Conservation (phyloP, 225 moss, liverwort and hornwort species). For the Rhytidiadelphus loreus region DNA sequence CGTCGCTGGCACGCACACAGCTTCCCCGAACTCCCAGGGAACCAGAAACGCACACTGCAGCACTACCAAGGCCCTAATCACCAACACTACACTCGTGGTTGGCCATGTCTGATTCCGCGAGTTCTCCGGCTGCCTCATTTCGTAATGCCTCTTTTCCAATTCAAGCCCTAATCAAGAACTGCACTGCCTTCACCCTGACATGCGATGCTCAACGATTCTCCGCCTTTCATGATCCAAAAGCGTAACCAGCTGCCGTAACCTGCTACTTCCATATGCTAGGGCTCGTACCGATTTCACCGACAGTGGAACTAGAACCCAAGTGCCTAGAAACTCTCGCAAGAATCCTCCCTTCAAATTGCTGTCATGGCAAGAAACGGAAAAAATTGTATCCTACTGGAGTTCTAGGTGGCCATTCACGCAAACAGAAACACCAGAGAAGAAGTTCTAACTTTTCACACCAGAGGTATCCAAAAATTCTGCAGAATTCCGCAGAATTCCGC, state of each 20-base stretch:
- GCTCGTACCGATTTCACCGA: neutral
- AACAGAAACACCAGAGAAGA: neutral
- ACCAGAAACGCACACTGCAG: neutral
- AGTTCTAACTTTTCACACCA: neutral
- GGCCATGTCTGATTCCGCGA: neutral
- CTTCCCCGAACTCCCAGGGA: constrained; percentile 3
- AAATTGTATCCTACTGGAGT: neutral
- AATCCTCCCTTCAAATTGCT: neutral
- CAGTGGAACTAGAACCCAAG: neutral
- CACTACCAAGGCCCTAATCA: neutral
- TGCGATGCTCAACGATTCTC: neutral
- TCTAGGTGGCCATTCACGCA: neutral
- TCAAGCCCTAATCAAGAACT: neutral
- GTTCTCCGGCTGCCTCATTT: neutral
- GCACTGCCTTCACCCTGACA: neutral
- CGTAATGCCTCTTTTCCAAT: neutral
- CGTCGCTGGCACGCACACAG: constrained; percentile 3
- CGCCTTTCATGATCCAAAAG: neutral
- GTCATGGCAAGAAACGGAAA: neutral
- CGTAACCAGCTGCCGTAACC: neutral
- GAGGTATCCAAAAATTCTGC: neutral
- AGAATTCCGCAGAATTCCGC: neutral
- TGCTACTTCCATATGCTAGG: neutral
- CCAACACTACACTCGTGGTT: neutral
- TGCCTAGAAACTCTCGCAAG: neutral